Base-by-base conservation (phyloP, 1,284 basidiomycete genomes). In the Ceratorhiza oryzae-sativae region DNA sequence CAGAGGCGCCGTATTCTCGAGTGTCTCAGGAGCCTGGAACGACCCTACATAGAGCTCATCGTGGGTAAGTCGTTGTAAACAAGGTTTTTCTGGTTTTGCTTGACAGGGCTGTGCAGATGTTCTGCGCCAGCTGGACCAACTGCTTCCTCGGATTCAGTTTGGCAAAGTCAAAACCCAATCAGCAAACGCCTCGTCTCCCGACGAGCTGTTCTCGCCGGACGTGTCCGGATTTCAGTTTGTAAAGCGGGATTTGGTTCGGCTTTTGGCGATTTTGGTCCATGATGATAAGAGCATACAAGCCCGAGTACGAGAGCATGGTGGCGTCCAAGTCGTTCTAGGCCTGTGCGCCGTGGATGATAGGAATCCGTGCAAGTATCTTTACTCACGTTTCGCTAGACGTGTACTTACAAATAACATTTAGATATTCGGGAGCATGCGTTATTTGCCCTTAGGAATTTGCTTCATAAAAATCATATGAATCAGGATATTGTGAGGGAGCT, bases 341-440 rank as follows among this genome's bases (percentile, higher is more conserved):
- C 83, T 95, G 81, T 96, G 93, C 79, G 92, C 93, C 25, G 84
- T 94, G 30, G 94, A 97, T 79, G 94, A 95, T 76, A 82, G 89
- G 72, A 97, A 96, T 80, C 93, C 94, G 48, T 95, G 94, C 96
- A 79, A 79, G 89, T 86, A 10, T 32, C 56, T 48, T n/a, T 36
- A 34, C 48, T 36, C n/a, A 10, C 34, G n/a, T 41, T 56, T 23
- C 23, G 9, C n/a, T 25, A 3, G 46, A 18, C 8, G 8, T 10
- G 25, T 48, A 20, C 41, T 34, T 3, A 46, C 10, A 58, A 18
- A 8, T 39, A 6, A 18, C 34, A 32, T 34, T 3, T 30, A 67
- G 94, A 93, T 81, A 82, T 97, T 56, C 88, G 93, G 45, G 95
- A 97, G 80, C 92, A 97, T 79, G 93, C 94, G 1, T 86, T 97